Conservation (phyloP, 345 rosid genomes). For the Syzygium jambos region DNA sequence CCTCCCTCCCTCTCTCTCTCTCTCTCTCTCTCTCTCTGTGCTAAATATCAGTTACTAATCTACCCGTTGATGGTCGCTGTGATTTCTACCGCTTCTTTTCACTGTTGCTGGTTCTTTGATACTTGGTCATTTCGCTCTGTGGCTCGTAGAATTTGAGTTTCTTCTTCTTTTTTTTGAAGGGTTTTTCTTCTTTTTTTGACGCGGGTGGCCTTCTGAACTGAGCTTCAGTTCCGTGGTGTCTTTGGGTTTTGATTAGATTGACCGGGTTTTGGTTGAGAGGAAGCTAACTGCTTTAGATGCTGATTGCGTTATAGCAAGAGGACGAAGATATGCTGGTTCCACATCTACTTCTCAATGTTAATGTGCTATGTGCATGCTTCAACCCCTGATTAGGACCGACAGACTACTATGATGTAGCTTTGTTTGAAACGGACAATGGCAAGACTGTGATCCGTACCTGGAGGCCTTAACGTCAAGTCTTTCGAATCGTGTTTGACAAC, state of each 20-base stretch:
- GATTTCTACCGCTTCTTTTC: neutral
- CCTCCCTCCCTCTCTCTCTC: too few relatives aligned
- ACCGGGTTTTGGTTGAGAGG: neutral
- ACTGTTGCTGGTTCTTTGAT: neutral
- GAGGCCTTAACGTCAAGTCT: neutral
- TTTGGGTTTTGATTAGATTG: conserved; percentile 19
- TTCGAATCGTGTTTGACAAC: neutral
- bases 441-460: neutral
- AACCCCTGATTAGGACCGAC: neutral
- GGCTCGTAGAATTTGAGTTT: neutral
- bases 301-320: conserved; percentile 43
- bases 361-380: neutral
- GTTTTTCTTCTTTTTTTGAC: neutral
- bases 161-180: neutral
- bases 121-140: neutral
- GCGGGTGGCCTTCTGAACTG: conserved; percentile 6
- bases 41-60: neutral
- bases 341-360: neutral
- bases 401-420: neutral
- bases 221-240: conserved; percentile 3
- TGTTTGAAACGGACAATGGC: neutral
- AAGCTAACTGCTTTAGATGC: neutral
- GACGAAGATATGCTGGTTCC: conserved; percentile 96
- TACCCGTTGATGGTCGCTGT: neutral
- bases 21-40: neutral